Base-by-base conservation (phyloP, 345 rosid genomes). In the Gossypium ekmanianum region DNA sequence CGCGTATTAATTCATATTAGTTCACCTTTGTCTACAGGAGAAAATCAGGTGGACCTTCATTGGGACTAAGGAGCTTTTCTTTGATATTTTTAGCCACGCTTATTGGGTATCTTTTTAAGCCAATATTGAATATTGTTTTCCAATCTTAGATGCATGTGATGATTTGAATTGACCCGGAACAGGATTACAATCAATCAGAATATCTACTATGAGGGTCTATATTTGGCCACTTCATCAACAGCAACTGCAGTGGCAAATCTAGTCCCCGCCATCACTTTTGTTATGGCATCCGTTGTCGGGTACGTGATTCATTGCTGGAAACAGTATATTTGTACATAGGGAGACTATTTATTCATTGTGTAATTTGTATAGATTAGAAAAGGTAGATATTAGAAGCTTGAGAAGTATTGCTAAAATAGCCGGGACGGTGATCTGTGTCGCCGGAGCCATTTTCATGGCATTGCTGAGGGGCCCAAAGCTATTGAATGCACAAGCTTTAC, bases 401-500 rank as follows among this genome's bases (percentile, higher is more conserved):
- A 84, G 92, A 83, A 87, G 94, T 66, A 41, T 85, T 18, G 91
- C 92, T 2, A 93, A 93, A 83, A 78, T 91, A 18, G 47, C 47
- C 11, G 98, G 97, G 62, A 93, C 97, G 1, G 44, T 81, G 45
- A 9, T 88, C 14, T 87, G 90, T 75, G 91, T 91, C 2, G 59
- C 81, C 13, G 97, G 93, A 13, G 65, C 65, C 65, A 27, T 83
- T 57, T 77, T 83, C 24, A 91, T 91, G 94, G 86, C 90, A 22
- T 74, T 93, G 73, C 84, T 93, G 29, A 82, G 84, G 74, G 97
- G 98, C 55, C 88, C 89, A 24, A 90, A 91, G 84, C 83, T 93
- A 54, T 81, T 91, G 26, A 91, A 91, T 61, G 64, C 80, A 16
- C 81, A 77, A 73, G 34, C 72, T 11, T 45, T 68, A 16, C 64